Percentiles rank a stretch among this genome's conserved stretches.
These are phyloP conservation scores for Quaeritorhiza haematococci DNA, from an alignment of 371 early-diverging fungal species.

Conservation along the genomic window DNA sequence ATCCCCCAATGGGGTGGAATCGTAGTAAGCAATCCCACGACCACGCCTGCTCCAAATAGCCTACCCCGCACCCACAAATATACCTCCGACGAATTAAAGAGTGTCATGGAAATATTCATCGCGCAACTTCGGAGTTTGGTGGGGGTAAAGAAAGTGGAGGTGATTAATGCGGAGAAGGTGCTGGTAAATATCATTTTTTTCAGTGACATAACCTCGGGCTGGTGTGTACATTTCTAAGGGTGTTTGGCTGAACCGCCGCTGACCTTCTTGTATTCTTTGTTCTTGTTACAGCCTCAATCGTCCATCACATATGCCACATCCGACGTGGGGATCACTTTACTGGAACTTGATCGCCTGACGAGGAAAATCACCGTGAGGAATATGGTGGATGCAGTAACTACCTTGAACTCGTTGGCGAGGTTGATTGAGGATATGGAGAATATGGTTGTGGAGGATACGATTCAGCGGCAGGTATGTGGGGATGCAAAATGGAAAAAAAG, in stretches of 20 bases:
- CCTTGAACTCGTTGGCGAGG: slow-evolving; percentile 71
- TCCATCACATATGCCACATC: slow-evolving; percentile 13
- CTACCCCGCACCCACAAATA: background rate
- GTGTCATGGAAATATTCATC: slow-evolving; percentile 69
- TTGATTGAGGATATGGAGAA: slow-evolving; percentile 76
- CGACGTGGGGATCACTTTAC: slow-evolving; percentile 49
- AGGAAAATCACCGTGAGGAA: slow-evolving; percentile 65
- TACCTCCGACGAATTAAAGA: slow-evolving; percentile 49
- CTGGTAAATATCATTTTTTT: no score
- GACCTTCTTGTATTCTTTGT: background rate
- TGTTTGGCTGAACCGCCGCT: no score
- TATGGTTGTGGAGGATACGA: slow-evolving; percentile 87
- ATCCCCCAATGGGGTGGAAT: slow-evolving; percentile 94
- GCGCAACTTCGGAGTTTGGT: slow-evolving; percentile 74
- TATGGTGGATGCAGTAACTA: slow-evolving; percentile 62
- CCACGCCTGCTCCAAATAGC: background rate
- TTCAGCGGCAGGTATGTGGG: slow-evolving; percentile 63
- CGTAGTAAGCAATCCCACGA: slow-evolving; percentile 57
- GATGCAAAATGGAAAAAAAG: no score
- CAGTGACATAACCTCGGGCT: no score
- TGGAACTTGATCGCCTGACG: slow-evolving; percentile 72
- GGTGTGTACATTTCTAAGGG: no score
- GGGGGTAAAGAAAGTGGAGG: slow-evolving; percentile 50
- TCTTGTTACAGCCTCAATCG: slow-evolving; percentile 1
- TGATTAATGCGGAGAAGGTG: slow-evolving; percentile 9